A percentile compares a stretch with the other conserved stretches of the same genome.
Conservation (phyloP, 768 basidiomycete genomes). For the Hericium coralloides region DNA sequence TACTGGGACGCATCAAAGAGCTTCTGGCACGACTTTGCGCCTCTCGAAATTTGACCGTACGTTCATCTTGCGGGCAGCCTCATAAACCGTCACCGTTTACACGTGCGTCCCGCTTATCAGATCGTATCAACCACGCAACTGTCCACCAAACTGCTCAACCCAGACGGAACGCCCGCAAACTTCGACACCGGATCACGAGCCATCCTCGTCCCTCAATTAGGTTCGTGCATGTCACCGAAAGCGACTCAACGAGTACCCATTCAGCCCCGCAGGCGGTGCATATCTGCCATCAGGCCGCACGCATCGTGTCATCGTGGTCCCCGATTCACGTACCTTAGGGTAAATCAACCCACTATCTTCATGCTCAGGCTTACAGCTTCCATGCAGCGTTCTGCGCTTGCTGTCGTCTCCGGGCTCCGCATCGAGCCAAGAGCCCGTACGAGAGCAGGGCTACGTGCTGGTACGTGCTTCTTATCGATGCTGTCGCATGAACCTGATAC, state of each 20-base stretch:
- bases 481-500: no score
- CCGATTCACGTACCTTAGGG: conserved; percentile 32
- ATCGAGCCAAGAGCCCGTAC: conserved; percentile 5
- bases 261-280: conserved; percentile 17
- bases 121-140: conserved; percentile 59
- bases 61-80: neutral
- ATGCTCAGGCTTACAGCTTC: conserved; percentile 6
- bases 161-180: conserved; percentile 54
- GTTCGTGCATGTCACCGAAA: conserved; percentile 25
- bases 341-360: conserved; percentile 17
- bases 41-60: conserved; percentile 20
- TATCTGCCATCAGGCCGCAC: conserved; percentile 37
- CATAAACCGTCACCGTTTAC: neutral
- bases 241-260: neutral
- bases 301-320: conserved; percentile 34
- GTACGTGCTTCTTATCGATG: conserved; percentile 3
- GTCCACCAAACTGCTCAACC: conserved; percentile 55
- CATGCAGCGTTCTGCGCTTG: conserved; percentile 30
- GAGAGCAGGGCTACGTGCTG: conserved; percentile 22
- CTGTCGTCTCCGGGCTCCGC: conserved; percentile 27
- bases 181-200: conserved; percentile 58
- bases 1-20: conserved; percentile 47
- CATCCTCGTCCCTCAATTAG: conserved; percentile 58
- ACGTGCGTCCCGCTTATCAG: conserved; percentile 17
- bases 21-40: conserved; percentile 40